Evolutionary conservation across 768 basidiomycete genomes (phyloP), one percentile per base, ranked within the genome.

Genomic region (Russula sp.): DNA sequence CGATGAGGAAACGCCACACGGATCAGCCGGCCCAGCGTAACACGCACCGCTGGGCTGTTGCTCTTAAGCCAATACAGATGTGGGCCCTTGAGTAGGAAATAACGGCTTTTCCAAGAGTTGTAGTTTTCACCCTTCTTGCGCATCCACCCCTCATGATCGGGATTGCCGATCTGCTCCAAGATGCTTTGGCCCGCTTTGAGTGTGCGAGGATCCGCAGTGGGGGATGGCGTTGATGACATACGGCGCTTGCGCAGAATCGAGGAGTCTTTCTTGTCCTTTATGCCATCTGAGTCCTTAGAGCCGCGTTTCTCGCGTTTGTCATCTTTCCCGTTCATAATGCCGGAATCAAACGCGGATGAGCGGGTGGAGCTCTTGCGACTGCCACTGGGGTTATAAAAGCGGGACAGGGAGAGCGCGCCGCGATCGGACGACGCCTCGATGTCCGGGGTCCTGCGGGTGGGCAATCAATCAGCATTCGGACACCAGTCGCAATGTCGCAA

Each of bases 111-210:
- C 97, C 97, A 99, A 20, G 82, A 79, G 69, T 91, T 94, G 73
- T 97, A 98, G 66, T 87, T 79, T 52, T 97, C 97, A 1, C 91
- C 91, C 77, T 87, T 92, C 82, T 98, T 99, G 71, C 90, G 83
- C 88, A 99, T 88, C 88, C 92, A 98, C 7, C 97, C 97, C 37
- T 81, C 79, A 72, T 91, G 86, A 75, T 99, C 97, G 16, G 93
- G 85, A 31, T 82, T 82, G 4, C 96, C 97, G 64, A 99, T 94
- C 75, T 96, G 91, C 59, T 92, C 86, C 59, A 97, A 73, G 54
- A 97, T 89, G 63, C 84, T 92, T 72, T 80, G 78, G 0, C 89
- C 90, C 35, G 74, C 67, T 65, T 73, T 75, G 27, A 77, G 59
- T 1, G 47, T 44, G 61, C 68, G 5, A 49, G 22, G 27, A 20